These are phyloP conservation scores for Paspalum notatum DNA, from an alignment of 176 grass and related monocot species.

Conservation along the genomic window DNA sequence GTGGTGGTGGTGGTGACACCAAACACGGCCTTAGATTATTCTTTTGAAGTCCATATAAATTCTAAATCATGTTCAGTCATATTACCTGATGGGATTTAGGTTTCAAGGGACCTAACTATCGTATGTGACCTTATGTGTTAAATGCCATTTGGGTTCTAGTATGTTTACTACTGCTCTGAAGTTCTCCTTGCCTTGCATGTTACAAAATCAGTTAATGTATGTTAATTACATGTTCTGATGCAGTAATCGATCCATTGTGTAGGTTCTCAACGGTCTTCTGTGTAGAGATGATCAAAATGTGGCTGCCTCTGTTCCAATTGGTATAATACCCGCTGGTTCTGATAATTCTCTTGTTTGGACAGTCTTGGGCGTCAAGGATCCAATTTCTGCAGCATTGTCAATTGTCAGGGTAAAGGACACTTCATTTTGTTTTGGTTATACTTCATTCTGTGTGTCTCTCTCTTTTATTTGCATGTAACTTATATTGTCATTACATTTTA, in stretches of 20 bases:
- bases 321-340: slow-evolving; percentile 99
- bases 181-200: slow-evolving; percentile 4
- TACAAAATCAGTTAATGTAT: slow-evolving; percentile 21
- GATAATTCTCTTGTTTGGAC: slow-evolving; percentile 99
- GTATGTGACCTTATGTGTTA: no score
- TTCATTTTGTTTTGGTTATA: slow-evolving; percentile 23
- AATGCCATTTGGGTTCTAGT: slow-evolving; percentile 1
- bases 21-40: neutral
- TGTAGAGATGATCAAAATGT: slow-evolving; percentile 90
- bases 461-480: slow-evolving; percentile 39
- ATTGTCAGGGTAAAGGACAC: slow-evolving; percentile 79
- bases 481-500: neutral
- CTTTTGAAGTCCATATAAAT: neutral
- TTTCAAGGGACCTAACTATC: slow-evolving; percentile 6
- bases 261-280: slow-evolving; percentile 97
- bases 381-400: slow-evolving; percentile 89
- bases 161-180: slow-evolving; percentile 35
- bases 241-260: slow-evolving; percentile 37
- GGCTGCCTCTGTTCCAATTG: slow-evolving; percentile 88
- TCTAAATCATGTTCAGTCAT: neutral
- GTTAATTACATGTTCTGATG: slow-evolving; percentile 43
- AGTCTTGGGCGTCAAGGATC: slow-evolving; percentile 94
- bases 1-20: no score
- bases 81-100: neutral
- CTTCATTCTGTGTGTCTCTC: slow-evolving; percentile 27